phyloP scores from a whole-genome alignment of 1,139 yeast genomes.

The Kazachstania sp. region DNA sequence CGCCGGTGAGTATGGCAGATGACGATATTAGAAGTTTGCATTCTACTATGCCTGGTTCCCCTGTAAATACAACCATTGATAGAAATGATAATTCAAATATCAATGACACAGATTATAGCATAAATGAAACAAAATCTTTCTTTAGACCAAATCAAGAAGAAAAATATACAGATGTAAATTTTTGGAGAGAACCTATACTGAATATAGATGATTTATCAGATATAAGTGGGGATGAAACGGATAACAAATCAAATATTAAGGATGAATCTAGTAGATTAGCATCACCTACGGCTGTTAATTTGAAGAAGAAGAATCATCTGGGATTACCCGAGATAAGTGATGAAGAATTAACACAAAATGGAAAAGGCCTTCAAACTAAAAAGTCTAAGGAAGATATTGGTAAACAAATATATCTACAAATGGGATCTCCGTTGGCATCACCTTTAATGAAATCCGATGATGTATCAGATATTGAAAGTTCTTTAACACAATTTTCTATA shows the following conservation, averaged over 20 bases:
- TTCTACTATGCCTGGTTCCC: conserved; percentile 29
- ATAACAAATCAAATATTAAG: conserved; percentile 3
- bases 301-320: not conserved
- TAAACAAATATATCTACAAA: conserved; percentile 24
- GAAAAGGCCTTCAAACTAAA: not conserved
- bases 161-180: conserved; percentile 76
- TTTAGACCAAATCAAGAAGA: conserved; percentile 41
- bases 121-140: conserved; percentile 31
- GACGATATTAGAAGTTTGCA: conserved; percentile 24
- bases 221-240: conserved; percentile 23
- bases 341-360: not conserved
- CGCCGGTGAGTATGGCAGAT: conserved; percentile 54
- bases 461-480: conserved; percentile 6
- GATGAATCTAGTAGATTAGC: not conserved
- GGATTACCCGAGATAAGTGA: no score
- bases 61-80: conserved; percentile 16
- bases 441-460: conserved; percentile 16
- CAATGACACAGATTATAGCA: conserved; percentile 18
- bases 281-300: not conserved
- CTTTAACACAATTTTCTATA: conserved; percentile 12
- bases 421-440: conserved; percentile 30
- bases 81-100: conserved; percentile 8
- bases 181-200: conserved; percentile 79
- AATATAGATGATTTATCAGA: conserved; percentile 40
- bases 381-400: conserved; percentile 20